Evolutionary conservation across 768 basidiomycete species (phyloP).

Genomic region (Pholiota microspora): DNA sequence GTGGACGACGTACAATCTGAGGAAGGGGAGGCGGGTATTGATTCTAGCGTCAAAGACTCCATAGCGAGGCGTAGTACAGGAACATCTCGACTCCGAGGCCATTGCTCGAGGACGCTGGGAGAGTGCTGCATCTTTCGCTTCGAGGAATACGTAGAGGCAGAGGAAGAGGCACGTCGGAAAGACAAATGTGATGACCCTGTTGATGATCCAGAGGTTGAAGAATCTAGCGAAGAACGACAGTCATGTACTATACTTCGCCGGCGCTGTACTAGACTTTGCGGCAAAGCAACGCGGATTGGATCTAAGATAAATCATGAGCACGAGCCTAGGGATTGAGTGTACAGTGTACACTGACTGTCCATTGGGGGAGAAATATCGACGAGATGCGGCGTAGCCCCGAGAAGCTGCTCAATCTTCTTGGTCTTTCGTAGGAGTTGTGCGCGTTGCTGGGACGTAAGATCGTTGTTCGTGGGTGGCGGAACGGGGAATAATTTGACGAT

Average conservation of each 20-base stretch:
- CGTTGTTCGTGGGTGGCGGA: slow-evolving; percentile 60
- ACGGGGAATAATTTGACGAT: slow-evolving; percentile 32
- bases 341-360: background rate
- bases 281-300: slow-evolving; percentile 20
- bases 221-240: slow-evolving; percentile 25
- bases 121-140: slow-evolving; percentile 2
- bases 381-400: slow-evolving; percentile 60
- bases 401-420: slow-evolving; percentile 56
- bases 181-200: slow-evolving; percentile 11
- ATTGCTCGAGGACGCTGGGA: slow-evolving; percentile 7
- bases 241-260: slow-evolving; percentile 13
- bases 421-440: slow-evolving; percentile 54
- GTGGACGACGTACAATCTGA: slow-evolving; percentile 14
- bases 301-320: slow-evolving; percentile 1
- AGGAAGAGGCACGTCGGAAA: slow-evolving; percentile 8
- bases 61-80: slow-evolving; percentile 21
- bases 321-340: background rate
- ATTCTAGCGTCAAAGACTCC: slow-evolving; percentile 21
- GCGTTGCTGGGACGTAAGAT: slow-evolving; percentile 49
- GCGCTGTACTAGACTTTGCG: slow-evolving; percentile 13
- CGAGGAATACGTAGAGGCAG: slow-evolving; percentile 1
- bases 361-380: slow-evolving; percentile 31
- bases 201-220: slow-evolving; percentile 23
- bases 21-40: slow-evolving; percentile 28
- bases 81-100: slow-evolving; percentile 13